Base-by-base conservation (phyloP, 2,329 filamentous ascomycete species). In the Aspergillus luchuensis region DNA sequence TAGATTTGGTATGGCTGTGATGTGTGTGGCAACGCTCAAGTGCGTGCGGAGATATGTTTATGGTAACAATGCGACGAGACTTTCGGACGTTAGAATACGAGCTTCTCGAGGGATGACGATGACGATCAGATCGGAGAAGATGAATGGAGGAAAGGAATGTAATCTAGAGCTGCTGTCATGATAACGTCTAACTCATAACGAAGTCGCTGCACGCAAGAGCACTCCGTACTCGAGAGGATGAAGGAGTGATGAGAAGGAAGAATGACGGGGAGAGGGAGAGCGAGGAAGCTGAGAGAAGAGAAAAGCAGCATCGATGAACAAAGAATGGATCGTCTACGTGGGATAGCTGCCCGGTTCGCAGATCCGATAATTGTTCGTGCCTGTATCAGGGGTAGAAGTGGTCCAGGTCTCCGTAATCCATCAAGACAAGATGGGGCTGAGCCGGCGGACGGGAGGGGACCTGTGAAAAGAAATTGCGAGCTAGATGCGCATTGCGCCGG, bases 281-380 rank as follows among this genome's bases (percentile, higher is more conserved):
- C 8, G 41, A 28, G 49, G 52, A 51, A 52, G 56, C 33, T 36
- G 33, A 36, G 33, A 36, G 11, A 11, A 36, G 33, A 6, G 33
- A 36, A 36, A 36, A 36, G 55, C 56, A n/a, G 28, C 39, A 36
- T 36, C 33, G 43, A 45, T 13, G 53, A 45, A 38, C 23, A 47
- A 30, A 47, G 53, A 19, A 47, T 56, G 49, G 50, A 56, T 43
- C 36, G 23, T 51, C 58, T 57, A 57, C 59, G 45, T 51, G 25
- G 56, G 10, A 51, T 55, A 49, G 49, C 48, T 49, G 56, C 53
- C 38, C 36, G 36, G 52, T 59, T 59, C 52, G 66, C 56, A 65
- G 66, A 67, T 67, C 65, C 56, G 21, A 60, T 56, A 60, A 58
- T 56, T 59, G 63, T 60, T 61, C 61, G 58, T 62, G 61, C 56